Percentiles rank a stretch among this genome's conserved stretches.
Conservation (phyloP, 2,329 filamentous ascomycete species). For the Diaporthe humulicola region DNA sequence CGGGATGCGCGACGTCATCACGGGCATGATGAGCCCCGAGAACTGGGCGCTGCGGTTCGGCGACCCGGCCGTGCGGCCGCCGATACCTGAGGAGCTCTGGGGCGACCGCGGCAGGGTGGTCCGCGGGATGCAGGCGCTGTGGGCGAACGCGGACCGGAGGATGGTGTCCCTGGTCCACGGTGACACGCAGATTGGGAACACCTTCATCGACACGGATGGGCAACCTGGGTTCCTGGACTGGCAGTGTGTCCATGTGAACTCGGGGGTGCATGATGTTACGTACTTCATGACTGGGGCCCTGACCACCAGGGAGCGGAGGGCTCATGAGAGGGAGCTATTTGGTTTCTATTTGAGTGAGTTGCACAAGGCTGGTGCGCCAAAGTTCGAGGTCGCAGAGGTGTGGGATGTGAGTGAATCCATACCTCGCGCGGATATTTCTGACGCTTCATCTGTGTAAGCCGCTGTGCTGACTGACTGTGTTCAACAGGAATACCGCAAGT, state of each 20-base stretch:
- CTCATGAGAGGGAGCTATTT: constrained; percentile 54
- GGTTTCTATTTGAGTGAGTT: constrained; percentile 53
- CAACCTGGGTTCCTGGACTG: constrained; percentile 57
- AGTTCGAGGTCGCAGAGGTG: constrained; percentile 46
- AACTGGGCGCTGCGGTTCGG: constrained; percentile 30
- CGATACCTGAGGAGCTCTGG: constrained; percentile 29
- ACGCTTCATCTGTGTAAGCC: not conserved
- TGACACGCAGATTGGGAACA: constrained; percentile 59
- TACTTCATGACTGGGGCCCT: constrained; percentile 56
- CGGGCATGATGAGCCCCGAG: constrained; percentile 34
- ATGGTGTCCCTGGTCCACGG: constrained; percentile 58
- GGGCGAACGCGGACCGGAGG: constrained; percentile 51
- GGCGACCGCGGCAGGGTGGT: constrained; percentile 28
- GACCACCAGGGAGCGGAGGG: constrained; percentile 54
- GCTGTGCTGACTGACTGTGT: not conserved
- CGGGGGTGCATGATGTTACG: constrained; percentile 57
- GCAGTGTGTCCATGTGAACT: constrained; percentile 56
- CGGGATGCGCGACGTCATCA: constrained; percentile 53
- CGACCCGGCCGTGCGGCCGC: constrained; percentile 36
- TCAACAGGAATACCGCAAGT: constrained; percentile 48
- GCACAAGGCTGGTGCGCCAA: constrained; percentile 49
- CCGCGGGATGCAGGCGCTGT: constrained; percentile 50
- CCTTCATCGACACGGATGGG: constrained; percentile 54
- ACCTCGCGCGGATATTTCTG: too few relatives aligned
- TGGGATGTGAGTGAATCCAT: constrained; percentile 34